Evolutionary conservation across 495 filamentous ascomycete genomes (phyloP), one percentile per base, ranked within the genome.

Genomic region (Xylaria palmicola): DNA sequence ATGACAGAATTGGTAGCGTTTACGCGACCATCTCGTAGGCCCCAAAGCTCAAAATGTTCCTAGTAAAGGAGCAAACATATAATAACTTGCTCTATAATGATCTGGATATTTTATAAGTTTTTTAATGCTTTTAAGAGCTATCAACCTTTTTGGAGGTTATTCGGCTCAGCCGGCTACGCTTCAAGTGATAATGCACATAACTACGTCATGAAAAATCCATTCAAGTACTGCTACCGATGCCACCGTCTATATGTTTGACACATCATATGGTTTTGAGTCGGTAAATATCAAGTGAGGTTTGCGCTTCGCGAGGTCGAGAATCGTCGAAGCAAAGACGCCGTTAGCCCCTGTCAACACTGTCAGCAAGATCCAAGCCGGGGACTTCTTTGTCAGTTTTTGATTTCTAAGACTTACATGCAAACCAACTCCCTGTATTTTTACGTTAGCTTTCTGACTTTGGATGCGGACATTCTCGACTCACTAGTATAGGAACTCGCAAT

Each of bases 311-410:
- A 98, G 69, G 75, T 97, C 90, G 27, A 99, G 75, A 50, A 99
- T 90, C 5, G 93, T 96, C 77, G 95, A 90, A 12, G 93, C 90
- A 75, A 95, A 98, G 30, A 99, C 91, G 0, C 91, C 93, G 66
- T 98, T 98, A 17, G 94, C 94, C 94, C 76, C 72, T 75, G 50
- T 54, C 12, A 48, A 12, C 39, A 52, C 41, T 10, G 43, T 70
- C 52, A 72, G 64, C 30, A 48, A 26, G 6, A 8, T 44, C 6
- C 39, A 40, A 27, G 0, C 1, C n/a, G 4, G 34, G 24, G 10
- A 13, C 22, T 6, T 10, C 2, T 20, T 12, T 15, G 20, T 30
- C 2, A 4, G 1, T 34, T n/a, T 29, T 29, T 20, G 15, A 19
- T 10, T 45, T 41, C 51, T 7, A 29, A 37, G 45, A 64, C 74